Base-by-base conservation (phyloP, 2,329 filamentous ascomycete species). In the Alternaria sp. region DNA sequence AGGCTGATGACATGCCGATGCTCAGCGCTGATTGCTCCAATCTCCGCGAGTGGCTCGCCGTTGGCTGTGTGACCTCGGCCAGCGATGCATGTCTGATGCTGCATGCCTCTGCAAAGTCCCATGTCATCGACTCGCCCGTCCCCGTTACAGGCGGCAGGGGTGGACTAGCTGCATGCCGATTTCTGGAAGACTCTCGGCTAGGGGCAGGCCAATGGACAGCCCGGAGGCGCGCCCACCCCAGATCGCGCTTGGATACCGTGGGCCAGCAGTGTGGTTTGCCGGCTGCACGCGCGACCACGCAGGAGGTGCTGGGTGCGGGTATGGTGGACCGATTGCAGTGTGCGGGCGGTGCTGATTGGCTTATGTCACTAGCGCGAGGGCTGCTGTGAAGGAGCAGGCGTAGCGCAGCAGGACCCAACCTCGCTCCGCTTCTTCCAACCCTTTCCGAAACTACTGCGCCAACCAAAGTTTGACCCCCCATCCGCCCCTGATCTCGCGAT, bases 121-220 rank as follows among this genome's bases (percentile, higher is more conserved):
- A 65, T 72, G 70, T 67, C 65, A 64, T 66, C 59, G 67, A 59
- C 65, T 64, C 59, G 66, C 61, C 49, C 51, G 57, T 59, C 62
- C 68, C 69, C 69, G 70, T 72, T 69, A 62, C 62, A 66, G 61
- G 61, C 59, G 60, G 61, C 72, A 73, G 67, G 71, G 72, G 25
- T 52, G 59, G 67, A 61, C 23, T 46, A 30, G 71, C 57, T 51
- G 61, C 64, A 70, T 57, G 65, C 67, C 69, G 73, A 70, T 75
- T 76, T 77, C 75, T 77, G 75, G 74, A 78, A 77, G 72, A 69
- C 71, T 70, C 65, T 77, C 70, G 70, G 69, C 64, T 72, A 58
- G 54, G 30, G 32, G 25, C 19, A 55, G 62, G 62, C 74, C 70
- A 75, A 77, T 76, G 25, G 62, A 23, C 32, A 54, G 44, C 5